Percentiles rank a stretch among this genome's conserved stretches.
Evolutionary conservation across 805 yeast species (phyloP).

Genomic region (Suhomyces sp.): DNA sequence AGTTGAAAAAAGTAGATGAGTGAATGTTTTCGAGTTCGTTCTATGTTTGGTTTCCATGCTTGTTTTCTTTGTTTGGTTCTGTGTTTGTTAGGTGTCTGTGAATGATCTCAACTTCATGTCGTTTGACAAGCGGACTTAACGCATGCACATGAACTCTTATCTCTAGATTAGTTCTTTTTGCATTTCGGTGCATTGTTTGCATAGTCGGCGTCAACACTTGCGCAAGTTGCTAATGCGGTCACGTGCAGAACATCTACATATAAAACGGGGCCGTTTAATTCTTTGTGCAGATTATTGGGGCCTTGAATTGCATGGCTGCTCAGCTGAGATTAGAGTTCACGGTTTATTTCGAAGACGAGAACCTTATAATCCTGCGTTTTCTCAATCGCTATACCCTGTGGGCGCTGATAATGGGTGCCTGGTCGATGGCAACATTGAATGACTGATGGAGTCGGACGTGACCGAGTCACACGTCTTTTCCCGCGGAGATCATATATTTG

Average conservation of each 20-base stretch:
- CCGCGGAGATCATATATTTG: neutral
- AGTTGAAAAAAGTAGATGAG: no score
- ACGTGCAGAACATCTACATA: neutral
- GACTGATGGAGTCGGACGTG: neutral
- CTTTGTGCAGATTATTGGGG: neutral
- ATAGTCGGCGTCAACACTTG: neutral
- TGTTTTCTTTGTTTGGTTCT: no score
- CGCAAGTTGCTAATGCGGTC: neutral
- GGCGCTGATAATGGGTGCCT: no score
- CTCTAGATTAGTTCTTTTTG: neutral
- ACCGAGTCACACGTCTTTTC: neutral
- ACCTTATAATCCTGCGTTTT: no score
- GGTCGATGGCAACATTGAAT: neutral
- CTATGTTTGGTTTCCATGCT: no score
- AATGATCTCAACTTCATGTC: neutral
- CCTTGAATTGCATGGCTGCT: neutral
- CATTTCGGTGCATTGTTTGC: neutral
- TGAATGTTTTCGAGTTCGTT: no score
- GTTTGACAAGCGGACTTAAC: neutral
- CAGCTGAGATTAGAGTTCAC: no score
- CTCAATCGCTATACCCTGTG: no score
- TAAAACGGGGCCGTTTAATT: neutral
- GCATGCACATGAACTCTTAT: neutral
- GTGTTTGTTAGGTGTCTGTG: neutral
- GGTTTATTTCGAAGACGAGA: no score